Percentiles rank a stretch among this genome's conserved stretches.
phyloP scores from a whole-genome alignment of 2,329 filamentous ascomycete genomes.

The Aspergillus glaucus region DNA sequence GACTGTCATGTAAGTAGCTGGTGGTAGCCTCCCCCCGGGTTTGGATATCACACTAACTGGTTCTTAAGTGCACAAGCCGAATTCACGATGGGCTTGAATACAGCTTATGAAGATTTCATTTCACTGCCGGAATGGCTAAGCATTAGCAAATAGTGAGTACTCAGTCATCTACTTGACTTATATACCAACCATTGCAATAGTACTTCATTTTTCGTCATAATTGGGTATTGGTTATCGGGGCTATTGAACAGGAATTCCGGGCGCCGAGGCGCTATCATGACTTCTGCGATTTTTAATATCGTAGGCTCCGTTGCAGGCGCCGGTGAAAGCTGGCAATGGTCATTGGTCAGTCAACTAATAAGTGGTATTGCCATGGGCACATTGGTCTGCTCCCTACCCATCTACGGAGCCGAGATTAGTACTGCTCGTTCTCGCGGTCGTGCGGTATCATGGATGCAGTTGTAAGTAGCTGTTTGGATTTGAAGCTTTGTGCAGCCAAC shows the following conservation, averaged over 20 bases:
- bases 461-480: neutral
- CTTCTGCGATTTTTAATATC: neutral
- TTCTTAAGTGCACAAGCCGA: neutral
- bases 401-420: neutral
- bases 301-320: neutral
- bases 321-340: neutral
- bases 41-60: neutral
- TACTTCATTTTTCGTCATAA: neutral
- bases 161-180: neutral
- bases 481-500: too few species aligned
- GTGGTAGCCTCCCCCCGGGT: neutral
- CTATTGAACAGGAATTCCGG: neutral
- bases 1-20: neutral
- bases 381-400: neutral
- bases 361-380: neutral
- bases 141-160: neutral
- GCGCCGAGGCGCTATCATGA: neutral
- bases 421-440: neutral
- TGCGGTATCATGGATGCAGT: neutral
- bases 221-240: neutral
- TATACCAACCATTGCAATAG: neutral
- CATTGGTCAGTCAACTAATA: neutral
- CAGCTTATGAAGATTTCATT: neutral
- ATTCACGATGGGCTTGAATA: neutral
- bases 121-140: neutral